Evolutionary conservation across 1,139 yeast species (phyloP).

Genomic region (Arxiozyma telluris): DNA sequence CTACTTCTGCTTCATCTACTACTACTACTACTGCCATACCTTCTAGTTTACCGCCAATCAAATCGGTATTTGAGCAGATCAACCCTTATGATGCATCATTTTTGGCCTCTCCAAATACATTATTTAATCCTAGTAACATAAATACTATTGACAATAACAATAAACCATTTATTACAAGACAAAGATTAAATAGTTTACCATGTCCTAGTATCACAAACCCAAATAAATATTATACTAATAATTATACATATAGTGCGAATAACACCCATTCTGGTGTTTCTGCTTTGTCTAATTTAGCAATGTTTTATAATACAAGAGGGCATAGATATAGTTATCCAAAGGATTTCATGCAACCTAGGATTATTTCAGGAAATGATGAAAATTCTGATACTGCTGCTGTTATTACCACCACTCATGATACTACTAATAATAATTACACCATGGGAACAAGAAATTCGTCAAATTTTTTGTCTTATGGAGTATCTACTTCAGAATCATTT

Average conservation of each 20-base stretch:
- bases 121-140: background rate
- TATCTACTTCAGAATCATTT: background rate
- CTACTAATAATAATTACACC: too few species aligned
- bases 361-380: background rate
- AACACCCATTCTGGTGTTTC: conserved; percentile 15
- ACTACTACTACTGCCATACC: background rate
- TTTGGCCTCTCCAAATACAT: background rate
- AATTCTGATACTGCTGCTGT: background rate
- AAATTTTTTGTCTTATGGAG: background rate
- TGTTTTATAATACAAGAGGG: conserved; percentile 21
- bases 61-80: conserved; percentile 4
- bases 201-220: background rate
- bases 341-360: background rate
- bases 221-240: background rate
- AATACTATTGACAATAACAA: background rate
- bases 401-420: background rate
- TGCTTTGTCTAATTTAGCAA: conserved; percentile 18
- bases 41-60: conserved; percentile 7
- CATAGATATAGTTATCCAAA: conserved; percentile 22
- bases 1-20: background rate
- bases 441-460: background rate
- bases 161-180: background rate
- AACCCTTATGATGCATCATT: background rate
- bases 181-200: conserved; percentile 3
- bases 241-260: background rate